A percentile compares a stretch with the other conserved stretches of the same genome.
phyloP scores from a whole-genome alignment of 192 early-diverging fungal genomes.

The Chytriomyces sp. region DNA sequence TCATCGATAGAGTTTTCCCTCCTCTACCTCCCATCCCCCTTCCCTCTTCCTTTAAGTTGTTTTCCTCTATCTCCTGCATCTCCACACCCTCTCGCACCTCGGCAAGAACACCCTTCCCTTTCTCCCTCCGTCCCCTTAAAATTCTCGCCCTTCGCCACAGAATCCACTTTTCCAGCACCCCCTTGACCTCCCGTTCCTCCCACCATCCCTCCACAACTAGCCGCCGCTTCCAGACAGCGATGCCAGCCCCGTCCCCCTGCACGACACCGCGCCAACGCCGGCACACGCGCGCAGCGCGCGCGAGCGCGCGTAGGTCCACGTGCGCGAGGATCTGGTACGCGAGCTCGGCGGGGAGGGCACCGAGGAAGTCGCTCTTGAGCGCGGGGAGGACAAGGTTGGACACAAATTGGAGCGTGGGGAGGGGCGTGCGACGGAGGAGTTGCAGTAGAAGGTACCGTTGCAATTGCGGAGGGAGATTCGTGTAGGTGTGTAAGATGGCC shows the following conservation, averaged over 20 bases:
- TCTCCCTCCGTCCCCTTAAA: not conserved
- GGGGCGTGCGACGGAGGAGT: constrained; percentile 83
- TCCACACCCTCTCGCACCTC: not conserved
- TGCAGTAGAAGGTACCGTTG: constrained; percentile 90
- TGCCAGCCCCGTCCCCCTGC: constrained; percentile 66
- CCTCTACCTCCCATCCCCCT: not conserved
- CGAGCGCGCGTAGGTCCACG: constrained; percentile 79
- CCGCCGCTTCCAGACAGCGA: constrained; percentile 56
- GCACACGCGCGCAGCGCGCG: constrained; percentile 79
- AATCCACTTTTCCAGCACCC: constrained; percentile 28
- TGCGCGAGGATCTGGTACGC: constrained; percentile 76
- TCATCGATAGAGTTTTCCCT: not conserved
- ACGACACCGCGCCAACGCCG: constrained; percentile 77
- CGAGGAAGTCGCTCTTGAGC: constrained; percentile 90
- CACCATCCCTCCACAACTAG: constrained; percentile 48
- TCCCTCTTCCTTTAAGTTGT: not conserved
- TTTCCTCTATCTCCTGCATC: too few relatives aligned
- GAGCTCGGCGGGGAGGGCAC: constrained; percentile 51
- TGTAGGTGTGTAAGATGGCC: constrained; percentile 75
- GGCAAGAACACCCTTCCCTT: not conserved
- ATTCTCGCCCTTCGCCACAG: constrained; percentile 2
- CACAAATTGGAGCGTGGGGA: constrained; percentile 85
- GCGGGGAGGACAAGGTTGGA: constrained; percentile 82
- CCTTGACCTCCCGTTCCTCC: constrained; percentile 43
- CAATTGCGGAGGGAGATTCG: constrained; percentile 71